Conservation (phyloP, 148 eudicot genomes). For the Agrostemma githago region DNA sequence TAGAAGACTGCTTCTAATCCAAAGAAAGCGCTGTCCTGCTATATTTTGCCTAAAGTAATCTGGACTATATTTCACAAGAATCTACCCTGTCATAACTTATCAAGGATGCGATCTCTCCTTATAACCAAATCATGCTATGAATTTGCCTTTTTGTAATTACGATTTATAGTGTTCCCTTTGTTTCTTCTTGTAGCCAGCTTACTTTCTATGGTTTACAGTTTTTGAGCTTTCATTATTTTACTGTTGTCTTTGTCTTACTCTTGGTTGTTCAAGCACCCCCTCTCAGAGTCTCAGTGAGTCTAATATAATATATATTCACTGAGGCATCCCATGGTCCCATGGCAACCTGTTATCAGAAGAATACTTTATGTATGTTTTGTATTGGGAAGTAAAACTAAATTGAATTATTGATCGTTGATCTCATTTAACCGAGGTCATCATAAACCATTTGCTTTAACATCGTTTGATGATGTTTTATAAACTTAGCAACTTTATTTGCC, state of each 20-base stretch:
- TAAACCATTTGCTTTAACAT: background rate
- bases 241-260: background rate
- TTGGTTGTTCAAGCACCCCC: slow-evolving; percentile 1
- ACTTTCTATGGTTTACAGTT: background rate
- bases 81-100: background rate
- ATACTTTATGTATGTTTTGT: background rate
- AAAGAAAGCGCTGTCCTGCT: background rate
- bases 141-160: background rate
- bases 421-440: background rate
- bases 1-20: background rate
- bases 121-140: background rate
- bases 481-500: background rate
- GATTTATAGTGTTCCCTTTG: background rate
- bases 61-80: background rate
- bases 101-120: background rate
- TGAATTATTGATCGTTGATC: background rate
- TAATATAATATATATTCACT: background rate
- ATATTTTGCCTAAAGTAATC: background rate
- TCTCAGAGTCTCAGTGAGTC: background rate
- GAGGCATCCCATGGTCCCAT: background rate
- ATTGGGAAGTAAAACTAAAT: background rate
- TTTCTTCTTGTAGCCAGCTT: background rate
- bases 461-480: background rate
- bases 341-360: background rate
- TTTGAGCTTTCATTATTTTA: background rate